A percentile compares a stretch with the other conserved stretches of the same genome.
phyloP scores from a whole-genome alignment of 371 early-diverging fungal genomes.

The Mortierella sp. region DNA sequence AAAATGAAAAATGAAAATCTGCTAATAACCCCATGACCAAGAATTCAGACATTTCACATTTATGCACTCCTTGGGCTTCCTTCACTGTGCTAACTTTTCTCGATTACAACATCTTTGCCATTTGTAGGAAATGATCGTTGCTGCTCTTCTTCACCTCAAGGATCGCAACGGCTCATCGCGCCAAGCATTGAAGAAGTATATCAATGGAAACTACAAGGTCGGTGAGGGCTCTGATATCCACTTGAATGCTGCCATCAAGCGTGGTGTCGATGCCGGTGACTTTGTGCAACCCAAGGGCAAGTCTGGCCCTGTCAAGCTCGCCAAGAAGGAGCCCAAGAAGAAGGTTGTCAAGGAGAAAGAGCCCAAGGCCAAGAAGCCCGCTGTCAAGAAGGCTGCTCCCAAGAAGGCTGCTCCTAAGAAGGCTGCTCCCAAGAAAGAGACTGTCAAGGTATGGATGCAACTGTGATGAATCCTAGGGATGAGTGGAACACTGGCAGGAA shows the following conservation, averaged over 20 bases:
- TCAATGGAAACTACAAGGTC: slow-evolving; percentile 80
- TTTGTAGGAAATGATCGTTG: slow-evolving; percentile 66
- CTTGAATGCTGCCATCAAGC: slow-evolving; percentile 82
- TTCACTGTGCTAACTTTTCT: background rate
- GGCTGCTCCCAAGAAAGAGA: slow-evolving; percentile 58
- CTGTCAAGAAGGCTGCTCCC: slow-evolving; percentile 37
- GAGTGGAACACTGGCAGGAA: background rate
- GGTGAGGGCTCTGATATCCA: slow-evolving; percentile 69
- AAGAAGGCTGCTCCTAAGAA: slow-evolving; percentile 56
- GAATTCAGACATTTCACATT: background rate
- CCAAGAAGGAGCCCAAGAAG: slow-evolving; percentile 52
- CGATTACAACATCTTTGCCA: background rate
- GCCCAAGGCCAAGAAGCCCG: slow-evolving; percentile 58
- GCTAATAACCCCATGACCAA: slow-evolving; percentile 3
- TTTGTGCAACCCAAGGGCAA: slow-evolving; percentile 82
- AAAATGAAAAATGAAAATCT: background rate
- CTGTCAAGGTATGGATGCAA: slow-evolving; percentile 34
- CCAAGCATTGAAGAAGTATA: slow-evolving; percentile 88
- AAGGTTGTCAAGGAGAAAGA: slow-evolving; percentile 40
- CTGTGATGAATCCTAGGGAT: background rate
- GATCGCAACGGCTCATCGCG: slow-evolving; percentile 85
- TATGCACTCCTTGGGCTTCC: background rate
- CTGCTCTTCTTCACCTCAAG: slow-evolving; percentile 76
- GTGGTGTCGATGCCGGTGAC: slow-evolving; percentile 75
- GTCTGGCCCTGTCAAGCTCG: slow-evolving; percentile 66